Percentiles rank a stretch among this genome's conserved stretches.
These are phyloP conservation scores for Graphilbum ipis-grandicollis DNA, from an alignment of 2,329 filamentous ascomycete species.

Conservation along the genomic window DNA sequence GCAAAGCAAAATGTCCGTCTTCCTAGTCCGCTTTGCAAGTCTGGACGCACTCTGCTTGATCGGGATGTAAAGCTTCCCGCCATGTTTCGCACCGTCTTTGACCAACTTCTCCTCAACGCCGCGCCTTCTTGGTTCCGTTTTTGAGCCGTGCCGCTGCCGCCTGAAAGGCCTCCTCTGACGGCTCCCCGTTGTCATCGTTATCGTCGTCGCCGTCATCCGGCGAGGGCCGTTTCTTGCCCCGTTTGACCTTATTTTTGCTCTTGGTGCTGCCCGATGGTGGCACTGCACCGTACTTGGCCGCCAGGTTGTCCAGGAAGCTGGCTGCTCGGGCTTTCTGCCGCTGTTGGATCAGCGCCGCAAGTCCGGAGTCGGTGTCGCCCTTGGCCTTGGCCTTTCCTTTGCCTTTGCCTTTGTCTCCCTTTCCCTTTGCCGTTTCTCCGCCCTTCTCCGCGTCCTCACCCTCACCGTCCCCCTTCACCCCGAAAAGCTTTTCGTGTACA, in stretches of 20 bases:
- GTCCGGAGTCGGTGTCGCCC: constrained; percentile 5
- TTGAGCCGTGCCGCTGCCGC: constrained; percentile 33
- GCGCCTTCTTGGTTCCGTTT: constrained; percentile 13
- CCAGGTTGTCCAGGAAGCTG: constrained; percentile 54
- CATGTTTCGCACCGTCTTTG: too few species aligned
- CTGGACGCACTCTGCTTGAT: too few species aligned
- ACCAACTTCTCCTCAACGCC: neutral
- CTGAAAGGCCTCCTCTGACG: constrained; percentile 43
- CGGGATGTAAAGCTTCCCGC: too few species aligned
- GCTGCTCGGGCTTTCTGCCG: constrained; percentile 46
- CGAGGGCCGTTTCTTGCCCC: constrained; percentile 15
- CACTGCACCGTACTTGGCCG: constrained; percentile 52
- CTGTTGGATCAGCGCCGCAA: constrained; percentile 48
- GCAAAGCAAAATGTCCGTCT: too few species aligned
- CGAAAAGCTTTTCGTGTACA: constrained; percentile 53
- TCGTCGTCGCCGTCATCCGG: constrained; percentile 39
- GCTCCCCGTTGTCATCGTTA: constrained; percentile 38
- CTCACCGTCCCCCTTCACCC: too few species aligned
- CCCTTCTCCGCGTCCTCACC: constrained; percentile 25
- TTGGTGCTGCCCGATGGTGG: constrained; percentile 24
- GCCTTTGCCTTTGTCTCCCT: neutral
- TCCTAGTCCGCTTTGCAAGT: too few species aligned
- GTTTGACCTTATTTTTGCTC: constrained; percentile 29
- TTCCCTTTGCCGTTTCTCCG: constrained; percentile 28
- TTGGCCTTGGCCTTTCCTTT: neutral